Base-by-base conservation (phyloP, 2,329 filamentous ascomycete genomes). In the Purpureocillium lavendulum region DNA sequence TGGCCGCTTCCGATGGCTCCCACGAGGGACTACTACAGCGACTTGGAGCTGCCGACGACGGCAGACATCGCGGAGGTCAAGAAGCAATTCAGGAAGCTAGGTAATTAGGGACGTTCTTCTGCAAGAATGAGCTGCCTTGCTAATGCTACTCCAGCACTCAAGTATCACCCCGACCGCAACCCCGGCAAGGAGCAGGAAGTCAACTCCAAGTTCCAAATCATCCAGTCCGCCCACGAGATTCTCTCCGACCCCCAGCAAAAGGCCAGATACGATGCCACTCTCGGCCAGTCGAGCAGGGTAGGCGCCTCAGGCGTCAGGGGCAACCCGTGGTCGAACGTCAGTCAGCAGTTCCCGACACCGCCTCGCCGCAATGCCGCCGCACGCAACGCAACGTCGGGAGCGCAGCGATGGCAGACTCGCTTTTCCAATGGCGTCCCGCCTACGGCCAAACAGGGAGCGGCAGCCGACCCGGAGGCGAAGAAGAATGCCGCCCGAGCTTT, bases 111-210 rank as follows among this genome's bases (percentile, higher is more conserved):
- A 13, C 16, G 13, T n/a, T 12, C 10, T 11, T 11, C 17, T 14
- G 14, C 18, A 4, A 14, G 9, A 8, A n/a, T n/a, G 17, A 30
- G 3, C 5, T 17, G n/a, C 21, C 37, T n/a, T 44, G 34, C 55
- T 61, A 47, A 65, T 48, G 6, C 24, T 10, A 17, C 4, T 4
- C 15, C 41, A 87, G 87, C 87, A 35, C 69, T 94, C 35, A 84
- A 85, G 59, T 94, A 84, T 54, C 88, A 95, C 55, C 88, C 88
- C 7, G 88, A 95, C 58, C 82, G 88, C 43, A 94, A 95, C 55
- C 86, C 83, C 10, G 88, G 88, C 38, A 78, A 77, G 54, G 87
- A 94, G 62, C 65, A 76, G 41, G 86, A 90, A 54, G 84, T 83
- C 55, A 86, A 85, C 48, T 71, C 82, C 26, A 84, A 86, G 54